These are phyloP conservation scores for Triticum dicoccoides DNA, from an alignment of 176 grass and related monocot species.

Conservation along the genomic window DNA sequence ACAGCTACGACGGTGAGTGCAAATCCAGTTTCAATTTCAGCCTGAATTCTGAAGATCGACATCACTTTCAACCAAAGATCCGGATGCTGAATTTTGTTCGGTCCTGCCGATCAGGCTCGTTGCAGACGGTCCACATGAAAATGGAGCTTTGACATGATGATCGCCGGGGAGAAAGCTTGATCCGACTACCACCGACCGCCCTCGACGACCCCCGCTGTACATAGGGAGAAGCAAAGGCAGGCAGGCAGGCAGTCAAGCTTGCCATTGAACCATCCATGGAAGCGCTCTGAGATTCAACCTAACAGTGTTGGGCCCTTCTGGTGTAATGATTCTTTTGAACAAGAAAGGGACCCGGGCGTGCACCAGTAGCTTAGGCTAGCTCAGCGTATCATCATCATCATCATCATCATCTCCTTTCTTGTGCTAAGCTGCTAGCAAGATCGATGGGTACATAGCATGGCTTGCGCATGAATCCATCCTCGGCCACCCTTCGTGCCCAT, in stretches of 20 bases:
- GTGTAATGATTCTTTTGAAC: constrained; percentile 81
- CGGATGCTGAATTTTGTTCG: constrained; percentile 2
- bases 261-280: neutral
- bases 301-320: constrained; percentile 59
- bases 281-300: constrained; percentile 74
- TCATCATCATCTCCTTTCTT: neutral
- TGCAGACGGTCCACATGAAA: constrained; percentile 89
- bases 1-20: constrained; percentile 59
- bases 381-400: neutral
- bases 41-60: neutral
- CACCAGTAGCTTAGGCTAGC: neutral
- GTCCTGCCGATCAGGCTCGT: constrained; percentile 40
- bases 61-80: neutral
- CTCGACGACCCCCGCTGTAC: constrained; percentile 48
- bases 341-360: constrained; percentile 16
- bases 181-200: neutral
- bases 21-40: neutral
- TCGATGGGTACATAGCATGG: neutral
- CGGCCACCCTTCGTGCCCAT: neutral
- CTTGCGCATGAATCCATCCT: neutral
- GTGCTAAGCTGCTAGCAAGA: neutral
- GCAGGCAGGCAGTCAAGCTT: neutral
- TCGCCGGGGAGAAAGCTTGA: neutral
- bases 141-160: constrained; percentile 65
- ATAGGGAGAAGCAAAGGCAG: constrained; percentile 30